Base-by-base conservation (phyloP, 2,329 filamentous ascomycete species). In the Ophiostoma pallidulum region DNA sequence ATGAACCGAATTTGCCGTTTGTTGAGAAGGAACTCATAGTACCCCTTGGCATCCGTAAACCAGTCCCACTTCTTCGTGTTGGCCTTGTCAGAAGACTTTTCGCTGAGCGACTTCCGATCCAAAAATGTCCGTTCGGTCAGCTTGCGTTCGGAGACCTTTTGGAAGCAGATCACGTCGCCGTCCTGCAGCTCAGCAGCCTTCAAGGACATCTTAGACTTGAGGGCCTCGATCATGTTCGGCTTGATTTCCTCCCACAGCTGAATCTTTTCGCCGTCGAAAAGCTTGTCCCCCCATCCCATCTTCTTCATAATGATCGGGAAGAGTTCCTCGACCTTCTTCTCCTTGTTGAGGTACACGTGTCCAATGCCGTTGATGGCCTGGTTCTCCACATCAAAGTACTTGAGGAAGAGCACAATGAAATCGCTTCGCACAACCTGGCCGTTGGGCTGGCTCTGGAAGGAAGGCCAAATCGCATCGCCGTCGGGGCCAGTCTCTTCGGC, bases 181-280 rank as follows among this genome's bases (percentile, higher is more conserved):
- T 98, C 91, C 62, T 97, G 91, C 20, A 98, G 84, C 63, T 98
- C 94, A 2, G 92, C 92, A 51, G 86, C 82, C 55, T 89, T 86
- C 51, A 98, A 74, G 0, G 89, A 88, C 60, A 88, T 81, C 68
- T 95, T 97, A 0, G 83, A 77, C 66, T 96, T 97, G 71, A 98
- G 84, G 7, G 78, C 75, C 61, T 98, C 94, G 56, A 98, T 95
- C 90, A 97, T 97, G 51, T 81, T 86, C 44, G 90, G 89, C 67
- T 97, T 98, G 67, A 98, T 97, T 70, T 98, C 92, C 74, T 98
- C 92, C 69, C 82, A 97, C 19, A 98, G 75, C n/a, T 73, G 62
- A 32, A 80, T 62, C 59, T 75, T 77, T 50, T 82, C 78, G 6
- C 77, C 75, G 1, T 68, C 77, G 3, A 78, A 71, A 4, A 84